phyloP scores from a whole-genome alignment of 257 asterid genomes.

The Nyctanthes arbortristis region DNA sequence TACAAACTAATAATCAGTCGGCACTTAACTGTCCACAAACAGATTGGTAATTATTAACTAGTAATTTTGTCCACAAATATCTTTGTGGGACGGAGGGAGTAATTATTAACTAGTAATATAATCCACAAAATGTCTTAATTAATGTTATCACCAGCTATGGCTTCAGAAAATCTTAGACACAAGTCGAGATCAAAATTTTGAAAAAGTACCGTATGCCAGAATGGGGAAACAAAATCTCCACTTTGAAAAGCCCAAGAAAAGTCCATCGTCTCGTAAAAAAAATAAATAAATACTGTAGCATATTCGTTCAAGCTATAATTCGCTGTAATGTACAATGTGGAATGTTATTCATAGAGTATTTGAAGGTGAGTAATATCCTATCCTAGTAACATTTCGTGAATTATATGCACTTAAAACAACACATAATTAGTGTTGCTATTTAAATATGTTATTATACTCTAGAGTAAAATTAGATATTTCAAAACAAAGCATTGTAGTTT shows the following conservation, averaged over 20 bases:
- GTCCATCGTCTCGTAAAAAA: not conserved
- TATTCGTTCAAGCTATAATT: not conserved
- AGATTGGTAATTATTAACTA: not conserved
- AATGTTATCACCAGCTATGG: slow-evolving; percentile 11
- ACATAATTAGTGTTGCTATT: not conserved
- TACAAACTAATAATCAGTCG: not conserved
- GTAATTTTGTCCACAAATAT: not conserved
- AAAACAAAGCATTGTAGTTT: too few species aligned
- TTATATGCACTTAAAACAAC: not conserved
- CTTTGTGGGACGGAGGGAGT: not conserved
- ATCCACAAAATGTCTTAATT: not conserved
- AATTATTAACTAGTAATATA: not conserved
- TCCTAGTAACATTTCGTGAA: not conserved
- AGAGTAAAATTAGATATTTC: not conserved
- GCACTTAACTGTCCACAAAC: not conserved
- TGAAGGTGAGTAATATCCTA: too few species aligned
- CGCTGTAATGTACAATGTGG: too few species aligned
- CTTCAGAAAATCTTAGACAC: slow-evolving; percentile 10
- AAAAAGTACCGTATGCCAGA: not conserved
- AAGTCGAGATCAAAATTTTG: slow-evolving; percentile 14
- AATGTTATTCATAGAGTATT: too few species aligned
- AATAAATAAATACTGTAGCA: not conserved
- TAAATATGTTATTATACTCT: not conserved
- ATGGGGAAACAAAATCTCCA: not conserved
- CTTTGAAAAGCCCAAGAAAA: not conserved